A percentile compares a stretch with the other conserved stretches of the same genome.
Evolutionary conservation across 73 alveolate species (phyloP).

Genomic region (Symbiodinium natans): DNA sequence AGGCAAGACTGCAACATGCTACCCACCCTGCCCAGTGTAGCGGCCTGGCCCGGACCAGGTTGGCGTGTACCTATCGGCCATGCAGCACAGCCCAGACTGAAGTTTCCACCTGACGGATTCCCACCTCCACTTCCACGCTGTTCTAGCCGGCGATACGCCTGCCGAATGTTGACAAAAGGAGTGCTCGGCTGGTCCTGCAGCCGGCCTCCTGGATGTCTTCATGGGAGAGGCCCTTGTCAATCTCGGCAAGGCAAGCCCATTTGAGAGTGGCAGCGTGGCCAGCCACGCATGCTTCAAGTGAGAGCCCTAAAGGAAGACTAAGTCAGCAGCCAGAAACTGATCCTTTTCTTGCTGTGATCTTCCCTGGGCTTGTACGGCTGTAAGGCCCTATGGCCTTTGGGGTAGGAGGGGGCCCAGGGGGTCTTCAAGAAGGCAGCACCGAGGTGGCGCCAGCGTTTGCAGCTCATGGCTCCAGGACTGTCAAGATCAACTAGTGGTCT

Average conservation of each 20-base stretch:
- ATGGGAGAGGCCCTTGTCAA: conserved; percentile 71
- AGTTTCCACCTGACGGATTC: no score
- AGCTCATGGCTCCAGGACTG: no score
- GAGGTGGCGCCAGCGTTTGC: no score
- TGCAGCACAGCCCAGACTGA: no score
- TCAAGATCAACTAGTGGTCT: no score
- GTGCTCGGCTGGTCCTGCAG: background rate
- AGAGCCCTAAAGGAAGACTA: background rate
- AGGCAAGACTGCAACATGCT: no score
- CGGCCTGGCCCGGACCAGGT: background rate
- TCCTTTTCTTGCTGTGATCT: conserved; percentile 62
- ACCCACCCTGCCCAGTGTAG: no score
- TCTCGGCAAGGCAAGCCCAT: background rate
- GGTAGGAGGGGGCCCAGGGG: no score
- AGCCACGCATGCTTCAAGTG: background rate
- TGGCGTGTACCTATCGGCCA: background rate
- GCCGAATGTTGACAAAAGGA: background rate
- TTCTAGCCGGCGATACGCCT: background rate
- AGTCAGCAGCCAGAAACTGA: conserved; percentile 23
- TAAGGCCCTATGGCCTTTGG: no score
- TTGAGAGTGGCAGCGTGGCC: background rate
- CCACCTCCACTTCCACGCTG: background rate
- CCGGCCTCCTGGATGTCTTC: conserved; percentile 79
- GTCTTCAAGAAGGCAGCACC: no score
- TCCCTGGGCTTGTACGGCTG: background rate